These are phyloP conservation scores for Wickerhamomyces queroliae DNA, from an alignment of 805 yeast species.

Conservation along the genomic window DNA sequence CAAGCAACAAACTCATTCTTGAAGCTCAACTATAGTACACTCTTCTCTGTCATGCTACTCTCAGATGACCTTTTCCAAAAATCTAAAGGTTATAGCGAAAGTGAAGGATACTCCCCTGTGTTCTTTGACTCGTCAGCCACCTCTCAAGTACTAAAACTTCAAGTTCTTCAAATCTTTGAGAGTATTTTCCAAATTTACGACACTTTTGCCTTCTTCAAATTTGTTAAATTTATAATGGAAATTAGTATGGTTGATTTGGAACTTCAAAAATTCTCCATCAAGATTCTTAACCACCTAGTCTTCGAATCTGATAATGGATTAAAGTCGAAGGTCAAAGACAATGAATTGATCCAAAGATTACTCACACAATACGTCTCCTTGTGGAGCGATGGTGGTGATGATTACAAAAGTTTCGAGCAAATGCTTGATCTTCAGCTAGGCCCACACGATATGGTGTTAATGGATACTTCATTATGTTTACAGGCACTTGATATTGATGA, in stretches of 20 bases:
- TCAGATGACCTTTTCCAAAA: slow-evolving; percentile 12
- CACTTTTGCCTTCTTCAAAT: slow-evolving; percentile 27
- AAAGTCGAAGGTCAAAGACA: slow-evolving; percentile 12
- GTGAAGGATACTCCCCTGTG: background rate
- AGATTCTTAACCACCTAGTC: slow-evolving; percentile 24
- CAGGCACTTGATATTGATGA: background rate
- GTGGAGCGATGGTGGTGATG: slow-evolving; percentile 31
- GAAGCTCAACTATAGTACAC: slow-evolving; percentile 10
- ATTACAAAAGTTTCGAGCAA: slow-evolving; percentile 9
- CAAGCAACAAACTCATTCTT: slow-evolving; percentile 7
- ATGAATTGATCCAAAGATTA: slow-evolving; percentile 19
- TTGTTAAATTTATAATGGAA: slow-evolving; percentile 27
- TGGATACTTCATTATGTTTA: background rate
- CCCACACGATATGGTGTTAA: background rate
- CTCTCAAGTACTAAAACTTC: slow-evolving; percentile 16
- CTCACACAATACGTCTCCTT: slow-evolving; percentile 18
- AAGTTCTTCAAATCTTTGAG: slow-evolving; percentile 24
- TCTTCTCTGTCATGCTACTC: slow-evolving; percentile 8
- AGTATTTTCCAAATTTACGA: slow-evolving; percentile 30
- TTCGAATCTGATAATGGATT: slow-evolving; percentile 13
- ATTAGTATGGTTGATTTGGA: slow-evolving; percentile 28
- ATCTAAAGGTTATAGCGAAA: slow-evolving; percentile 11
- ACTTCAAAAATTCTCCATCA: slow-evolving; percentile 26
- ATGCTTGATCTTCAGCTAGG: background rate
- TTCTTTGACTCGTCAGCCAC: slow-evolving; percentile 12